These are phyloP conservation scores for Pseudogymnoascus sp. DNA, from an alignment of 2,329 filamentous ascomycete species.

Conservation along the genomic window DNA sequence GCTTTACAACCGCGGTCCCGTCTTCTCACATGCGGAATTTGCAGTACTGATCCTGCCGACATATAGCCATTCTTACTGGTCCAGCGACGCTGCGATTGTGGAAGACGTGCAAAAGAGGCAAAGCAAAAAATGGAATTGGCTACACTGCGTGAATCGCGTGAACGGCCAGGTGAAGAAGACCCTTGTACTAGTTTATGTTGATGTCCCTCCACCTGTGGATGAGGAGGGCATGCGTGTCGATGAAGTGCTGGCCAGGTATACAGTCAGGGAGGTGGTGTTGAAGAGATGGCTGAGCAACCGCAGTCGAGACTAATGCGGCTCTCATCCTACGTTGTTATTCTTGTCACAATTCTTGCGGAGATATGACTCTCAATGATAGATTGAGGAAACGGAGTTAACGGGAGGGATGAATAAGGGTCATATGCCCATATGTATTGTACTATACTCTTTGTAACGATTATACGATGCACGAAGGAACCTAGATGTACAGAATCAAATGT, in stretches of 20 bases:
- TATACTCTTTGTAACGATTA: constrained; percentile 3
- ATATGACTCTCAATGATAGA: neutral
- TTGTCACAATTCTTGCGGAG: neutral
- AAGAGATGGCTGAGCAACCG: constrained; percentile 80
- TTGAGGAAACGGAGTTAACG: neutral
- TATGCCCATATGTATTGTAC: neutral
- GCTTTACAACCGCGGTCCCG: constrained; percentile 87
- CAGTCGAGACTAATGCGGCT: constrained; percentile 36
- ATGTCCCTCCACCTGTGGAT: constrained; percentile 63
- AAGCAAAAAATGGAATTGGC: constrained; percentile 63
- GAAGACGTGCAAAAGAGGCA: constrained; percentile 43
- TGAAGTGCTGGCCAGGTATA: constrained; percentile 58
- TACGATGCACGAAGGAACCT: neutral
- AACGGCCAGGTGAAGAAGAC: constrained; percentile 87
- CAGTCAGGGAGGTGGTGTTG: constrained; percentile 70
- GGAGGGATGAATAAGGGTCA: neutral
- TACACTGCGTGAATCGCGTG: constrained; percentile 84
- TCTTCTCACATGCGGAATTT: constrained; percentile 93
- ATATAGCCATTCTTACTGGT: constrained; percentile 69
- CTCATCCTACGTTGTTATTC: neutral
- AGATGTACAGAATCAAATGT: neutral
- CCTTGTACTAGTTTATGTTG: constrained; percentile 81
- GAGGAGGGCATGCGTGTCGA: constrained; percentile 49
- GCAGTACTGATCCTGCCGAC: constrained; percentile 77
- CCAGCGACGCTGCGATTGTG: constrained; percentile 38